Conservation (phyloP, 345 rosid species). For the Camelina sativa region DNA sequence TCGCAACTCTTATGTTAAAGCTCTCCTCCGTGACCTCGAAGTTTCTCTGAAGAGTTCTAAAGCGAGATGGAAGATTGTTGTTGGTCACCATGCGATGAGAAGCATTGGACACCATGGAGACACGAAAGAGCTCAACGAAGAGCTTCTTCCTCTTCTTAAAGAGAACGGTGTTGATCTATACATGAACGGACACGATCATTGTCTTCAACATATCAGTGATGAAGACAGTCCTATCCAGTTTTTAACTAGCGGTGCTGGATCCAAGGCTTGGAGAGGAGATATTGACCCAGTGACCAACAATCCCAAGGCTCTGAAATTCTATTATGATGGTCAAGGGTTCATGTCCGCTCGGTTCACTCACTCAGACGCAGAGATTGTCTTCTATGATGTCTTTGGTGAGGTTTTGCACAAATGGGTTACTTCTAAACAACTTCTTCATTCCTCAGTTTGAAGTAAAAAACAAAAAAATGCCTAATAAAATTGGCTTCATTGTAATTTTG, state of each 20-base stretch:
- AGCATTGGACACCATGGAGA: slow-evolving; percentile 77
- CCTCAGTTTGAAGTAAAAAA: slow-evolving; percentile 28
- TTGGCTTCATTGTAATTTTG: slow-evolving; percentile 20
- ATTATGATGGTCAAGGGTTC: slow-evolving; percentile 70
- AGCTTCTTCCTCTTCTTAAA: slow-evolving; percentile 58
- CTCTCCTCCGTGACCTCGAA: slow-evolving; percentile 54
- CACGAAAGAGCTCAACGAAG: slow-evolving; percentile 57
- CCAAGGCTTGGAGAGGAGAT: slow-evolving; percentile 75
- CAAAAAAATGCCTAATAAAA: not conserved
- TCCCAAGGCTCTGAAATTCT: slow-evolving; percentile 49
- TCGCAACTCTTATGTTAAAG: slow-evolving; percentile 51
- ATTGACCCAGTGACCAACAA: slow-evolving; percentile 44
- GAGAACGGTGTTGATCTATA: slow-evolving; percentile 59
- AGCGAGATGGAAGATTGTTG: slow-evolving; percentile 77
- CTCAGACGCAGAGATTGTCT: slow-evolving; percentile 51
- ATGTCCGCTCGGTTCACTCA: slow-evolving; percentile 56
- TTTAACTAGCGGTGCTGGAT: slow-evolving; percentile 77
- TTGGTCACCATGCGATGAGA: slow-evolving; percentile 76
- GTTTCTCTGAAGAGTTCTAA: slow-evolving; percentile 51
- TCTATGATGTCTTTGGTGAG: slow-evolving; percentile 59
- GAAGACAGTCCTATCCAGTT: slow-evolving; percentile 56
- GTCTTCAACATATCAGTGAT: slow-evolving; percentile 62
- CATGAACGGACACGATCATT: slow-evolving; percentile 77
- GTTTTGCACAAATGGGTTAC: slow-evolving; percentile 52
- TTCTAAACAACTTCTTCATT: slow-evolving; percentile 42